These are phyloP conservation scores for Ogataea neopini DNA, from an alignment of 805 yeast genomes.

Conservation along the genomic window DNA sequence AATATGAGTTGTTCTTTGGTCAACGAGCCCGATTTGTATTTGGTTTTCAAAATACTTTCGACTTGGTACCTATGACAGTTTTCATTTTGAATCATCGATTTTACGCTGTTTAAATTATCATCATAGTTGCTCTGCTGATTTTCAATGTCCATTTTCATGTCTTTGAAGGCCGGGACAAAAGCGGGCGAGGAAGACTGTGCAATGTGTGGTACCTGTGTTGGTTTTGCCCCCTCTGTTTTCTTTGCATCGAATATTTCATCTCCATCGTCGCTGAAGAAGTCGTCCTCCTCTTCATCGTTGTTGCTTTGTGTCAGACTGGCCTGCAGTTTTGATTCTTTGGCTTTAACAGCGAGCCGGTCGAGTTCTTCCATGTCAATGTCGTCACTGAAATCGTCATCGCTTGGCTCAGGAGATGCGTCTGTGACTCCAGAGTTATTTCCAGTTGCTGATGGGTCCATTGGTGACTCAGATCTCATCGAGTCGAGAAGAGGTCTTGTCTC, in stretches of 20 bases:
- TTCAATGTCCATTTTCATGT: constrained; percentile 22
- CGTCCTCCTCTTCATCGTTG: constrained; percentile 3
- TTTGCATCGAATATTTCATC: constrained; percentile 23
- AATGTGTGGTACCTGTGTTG: no score
- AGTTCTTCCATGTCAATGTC: constrained; percentile 36
- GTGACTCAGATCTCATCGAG: neutral
- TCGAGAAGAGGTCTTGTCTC: no score
- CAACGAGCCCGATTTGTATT: constrained; percentile 33
- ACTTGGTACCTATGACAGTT: constrained; percentile 54
- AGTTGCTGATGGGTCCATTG: no score
- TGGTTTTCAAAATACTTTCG: constrained; percentile 31
- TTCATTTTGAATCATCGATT: constrained; percentile 45
- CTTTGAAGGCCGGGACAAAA: constrained; percentile 18
- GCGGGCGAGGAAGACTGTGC: no score
- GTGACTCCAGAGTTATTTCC: no score
- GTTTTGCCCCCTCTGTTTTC: neutral
- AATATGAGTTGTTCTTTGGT: constrained; percentile 51
- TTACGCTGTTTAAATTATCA: constrained; percentile 32
- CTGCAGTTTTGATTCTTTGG: constrained; percentile 6
- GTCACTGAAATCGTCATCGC: constrained; percentile 29
- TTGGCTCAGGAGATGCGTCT: no score
- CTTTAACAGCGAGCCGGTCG: constrained; percentile 19
- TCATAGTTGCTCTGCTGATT: constrained; percentile 16
- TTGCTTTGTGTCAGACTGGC: constrained; percentile 4
- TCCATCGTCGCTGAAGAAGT: constrained; percentile 32